Percentiles rank a stretch among this genome's conserved stretches.
Conservation (phyloP, 2,329 filamentous ascomycete species). For the Penicillium glabrum region DNA sequence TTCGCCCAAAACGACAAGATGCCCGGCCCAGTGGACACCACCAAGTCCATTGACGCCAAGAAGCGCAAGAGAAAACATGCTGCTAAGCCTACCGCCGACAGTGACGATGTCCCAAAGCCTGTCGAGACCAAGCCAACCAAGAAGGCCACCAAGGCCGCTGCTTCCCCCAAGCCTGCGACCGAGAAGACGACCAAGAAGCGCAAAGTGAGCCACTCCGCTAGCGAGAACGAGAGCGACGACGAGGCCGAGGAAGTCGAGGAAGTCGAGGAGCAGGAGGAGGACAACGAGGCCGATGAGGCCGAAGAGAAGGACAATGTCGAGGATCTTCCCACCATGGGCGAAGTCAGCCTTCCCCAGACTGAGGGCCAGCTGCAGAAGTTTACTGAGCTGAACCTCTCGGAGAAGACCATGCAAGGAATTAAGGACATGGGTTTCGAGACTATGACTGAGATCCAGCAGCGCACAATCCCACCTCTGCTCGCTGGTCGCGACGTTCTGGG, state of each 20-base stretch:
- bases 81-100: conserved; percentile 24
- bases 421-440: conserved; percentile 88
- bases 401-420: conserved; percentile 86
- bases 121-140: conserved; percentile 22
- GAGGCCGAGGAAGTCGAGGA: conserved; percentile 10
- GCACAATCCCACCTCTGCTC: conserved; percentile 82
- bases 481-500: conserved; percentile 91
- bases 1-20: conserved; percentile 22
- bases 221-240: conserved; percentile 36
- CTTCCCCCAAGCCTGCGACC: conserved; percentile 22
- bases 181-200: conserved; percentile 39
- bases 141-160: conserved; percentile 20
- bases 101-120: conserved; percentile 27
- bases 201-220: conserved; percentile 35
- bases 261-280: conserved; percentile 32
- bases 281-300: conserved; percentile 25
- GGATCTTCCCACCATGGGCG: conserved; percentile 53
- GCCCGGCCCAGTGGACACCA: conserved; percentile 38
- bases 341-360: conserved; percentile 59
- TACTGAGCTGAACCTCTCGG: conserved; percentile 77
- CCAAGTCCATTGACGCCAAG: conserved; percentile 38
- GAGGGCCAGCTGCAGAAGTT: conserved; percentile 69
- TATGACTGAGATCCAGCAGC: conserved; percentile 93
- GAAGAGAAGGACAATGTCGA: conserved; percentile 33
- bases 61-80: conserved; percentile 49